phyloP scores from a whole-genome alignment of 2,329 filamentous ascomycete species.

The Penicillium expansum region DNA sequence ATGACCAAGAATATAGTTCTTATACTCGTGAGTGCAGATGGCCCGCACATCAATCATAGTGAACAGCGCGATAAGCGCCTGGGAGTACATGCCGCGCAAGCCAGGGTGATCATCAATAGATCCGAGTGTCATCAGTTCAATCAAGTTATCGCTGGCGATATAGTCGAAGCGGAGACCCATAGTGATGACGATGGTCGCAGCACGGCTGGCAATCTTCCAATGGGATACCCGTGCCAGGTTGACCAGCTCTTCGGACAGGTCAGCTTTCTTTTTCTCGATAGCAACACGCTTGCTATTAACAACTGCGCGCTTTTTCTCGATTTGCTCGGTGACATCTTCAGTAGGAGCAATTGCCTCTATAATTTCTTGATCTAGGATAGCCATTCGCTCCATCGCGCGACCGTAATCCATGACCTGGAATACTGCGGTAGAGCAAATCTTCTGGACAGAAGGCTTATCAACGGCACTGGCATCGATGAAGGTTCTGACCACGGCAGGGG shows the following conservation, averaged over 20 bases:
- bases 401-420: constrained; percentile 91
- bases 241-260: constrained; percentile 77
- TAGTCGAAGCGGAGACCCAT: constrained; percentile 88
- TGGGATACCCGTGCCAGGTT: constrained; percentile 75
- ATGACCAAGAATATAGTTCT: constrained; percentile 78
- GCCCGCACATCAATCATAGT: constrained; percentile 85
- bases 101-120: constrained; percentile 89
- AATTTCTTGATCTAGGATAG: constrained; percentile 70
- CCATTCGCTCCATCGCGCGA: constrained; percentile 79
- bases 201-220: constrained; percentile 93
- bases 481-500: constrained; percentile 80
- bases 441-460: constrained; percentile 93
- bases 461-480: constrained; percentile 88
- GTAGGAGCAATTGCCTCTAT: constrained; percentile 69
- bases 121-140: constrained; percentile 77
- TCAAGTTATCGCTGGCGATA: constrained; percentile 75
- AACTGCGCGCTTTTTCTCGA: constrained; percentile 64
- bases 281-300: constrained; percentile 71
- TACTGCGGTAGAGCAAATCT: constrained; percentile 74
- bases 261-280: constrained; percentile 80
- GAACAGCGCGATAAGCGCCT: constrained; percentile 75
- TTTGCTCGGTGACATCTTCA: constrained; percentile 58
- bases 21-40: constrained; percentile 79
- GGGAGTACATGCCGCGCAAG: constrained; percentile 75
- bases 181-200: constrained; percentile 85